Base-by-base conservation (phyloP, 139 green algal genomes). In the Asterochloris erici region DNA sequence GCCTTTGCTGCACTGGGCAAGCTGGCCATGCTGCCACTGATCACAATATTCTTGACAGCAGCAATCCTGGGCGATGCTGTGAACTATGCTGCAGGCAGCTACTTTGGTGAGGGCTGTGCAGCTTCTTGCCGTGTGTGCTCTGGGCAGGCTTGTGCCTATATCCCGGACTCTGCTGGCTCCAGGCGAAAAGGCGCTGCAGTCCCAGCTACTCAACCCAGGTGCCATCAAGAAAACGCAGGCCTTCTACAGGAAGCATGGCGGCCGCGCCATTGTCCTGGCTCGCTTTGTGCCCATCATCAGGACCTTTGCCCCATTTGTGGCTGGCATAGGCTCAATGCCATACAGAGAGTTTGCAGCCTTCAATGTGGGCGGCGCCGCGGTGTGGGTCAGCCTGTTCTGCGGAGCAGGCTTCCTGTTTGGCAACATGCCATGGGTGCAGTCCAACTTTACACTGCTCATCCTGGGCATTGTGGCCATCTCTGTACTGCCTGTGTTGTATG, bases 251-350 rank as follows among this genome's bases (percentile, higher is more conserved):
- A 96, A 95, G 86, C 92, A 97, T 79, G 94, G 94, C 17, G 93
- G 90, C 81, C 96, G 96, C 85, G 95, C 94, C 12, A 88, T 98
- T 21, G 94, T 98, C 64, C 87, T 98, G 74, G 95, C 94, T 9
- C 90, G 95, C 47, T 98, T 98, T 82, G 90, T 98, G 63, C 94
- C 95, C 77, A 98, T 98, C 79, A 90, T 98, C 0, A 90, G 95
- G 29, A 98, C 95, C 12, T 97, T 98, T 83, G 95, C 95, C 23
- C 95, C 95, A 14, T 98, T 98, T 84, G 93, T 98, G 21, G 95
- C 95, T 4, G 95, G 95, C 54, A 90, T 98, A 14, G 93, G 91
- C 26, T 89, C 79, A 70, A 97, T 98, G 94, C 60, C 85, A 1
- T 97, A 96, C 79, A 62, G 73, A 63, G 64, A 79, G 63, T 82